phyloP scores from a whole-genome alignment of 1,284 basidiomycete species.

The Sphagnurus paluster region DNA sequence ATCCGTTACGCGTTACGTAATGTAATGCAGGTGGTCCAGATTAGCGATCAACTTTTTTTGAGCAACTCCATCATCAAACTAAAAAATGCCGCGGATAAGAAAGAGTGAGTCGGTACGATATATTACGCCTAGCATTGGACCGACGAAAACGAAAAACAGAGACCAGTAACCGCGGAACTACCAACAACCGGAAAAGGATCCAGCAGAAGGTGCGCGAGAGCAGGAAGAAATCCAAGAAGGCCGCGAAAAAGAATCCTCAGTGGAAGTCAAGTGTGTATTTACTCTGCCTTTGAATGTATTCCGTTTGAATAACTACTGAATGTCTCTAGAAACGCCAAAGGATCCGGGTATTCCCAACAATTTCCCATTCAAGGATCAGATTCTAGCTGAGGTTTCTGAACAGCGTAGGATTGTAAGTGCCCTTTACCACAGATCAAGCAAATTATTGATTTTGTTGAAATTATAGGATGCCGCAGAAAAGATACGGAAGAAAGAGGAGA shows the following conservation, averaged over 20 bases:
- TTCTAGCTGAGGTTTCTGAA: constrained; percentile 88
- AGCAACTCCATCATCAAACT: not conserved
- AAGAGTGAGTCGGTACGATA: constrained; percentile 49
- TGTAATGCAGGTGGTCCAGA: not conserved
- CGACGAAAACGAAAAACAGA: constrained; percentile 54
- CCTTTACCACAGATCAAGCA: not conserved
- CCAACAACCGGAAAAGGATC: constrained; percentile 76
- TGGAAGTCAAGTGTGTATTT: constrained; percentile 87
- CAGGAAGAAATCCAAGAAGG: constrained; percentile 77
- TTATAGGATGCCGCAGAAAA: constrained; percentile 69
- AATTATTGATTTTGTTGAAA: constrained; percentile 1
- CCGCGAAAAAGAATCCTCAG: constrained; percentile 80
- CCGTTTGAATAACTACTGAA: not conserved
- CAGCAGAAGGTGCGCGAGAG: constrained; percentile 81
- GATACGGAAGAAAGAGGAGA: constrained; percentile 61
- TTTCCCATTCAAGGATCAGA: constrained; percentile 97
- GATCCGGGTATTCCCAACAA: constrained; percentile 97
- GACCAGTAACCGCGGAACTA: constrained; percentile 80
- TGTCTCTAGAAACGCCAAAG: constrained; percentile 60
- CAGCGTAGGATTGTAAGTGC: constrained; percentile 67
- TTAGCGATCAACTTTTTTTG: constrained; percentile 3
- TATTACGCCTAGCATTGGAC: not conserved
- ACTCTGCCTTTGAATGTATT: not conserved
- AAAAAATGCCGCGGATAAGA: constrained; percentile 31
- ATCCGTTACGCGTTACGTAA: not conserved